Percentiles rank a stretch among this genome's conserved stretches.
phyloP scores from a whole-genome alignment of 208 protist species.

The Crithidia fasciculata region DNA sequence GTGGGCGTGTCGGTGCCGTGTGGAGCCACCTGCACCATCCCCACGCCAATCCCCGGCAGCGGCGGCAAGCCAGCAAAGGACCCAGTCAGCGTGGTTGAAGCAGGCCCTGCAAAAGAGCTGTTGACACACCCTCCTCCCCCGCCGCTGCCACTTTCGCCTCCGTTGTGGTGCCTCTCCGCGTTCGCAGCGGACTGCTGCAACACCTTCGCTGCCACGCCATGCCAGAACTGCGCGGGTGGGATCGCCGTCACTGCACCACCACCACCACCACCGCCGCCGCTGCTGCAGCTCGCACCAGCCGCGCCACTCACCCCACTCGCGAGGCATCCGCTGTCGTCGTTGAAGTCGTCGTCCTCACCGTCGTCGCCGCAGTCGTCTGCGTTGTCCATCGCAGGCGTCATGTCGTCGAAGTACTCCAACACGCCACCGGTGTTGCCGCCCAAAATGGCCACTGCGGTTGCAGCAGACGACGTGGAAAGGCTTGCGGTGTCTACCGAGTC shows the following conservation, averaged over 20 bases:
- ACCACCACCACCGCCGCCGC: background rate
- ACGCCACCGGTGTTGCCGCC: background rate
- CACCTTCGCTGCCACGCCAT: conserved; percentile 25
- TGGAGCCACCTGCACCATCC: background rate
- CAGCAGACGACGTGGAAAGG: conserved; percentile 15
- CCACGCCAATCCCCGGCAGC: background rate
- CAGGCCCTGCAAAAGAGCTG: conserved; percentile 14
- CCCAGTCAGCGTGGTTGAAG: conserved; percentile 10
- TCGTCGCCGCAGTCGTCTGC: background rate
- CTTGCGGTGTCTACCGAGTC: conserved; percentile 1
- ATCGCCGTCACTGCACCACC: background rate
- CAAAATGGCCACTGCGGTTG: conserved; percentile 10
- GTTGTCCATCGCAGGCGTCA: background rate
- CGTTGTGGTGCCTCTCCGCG: background rate
- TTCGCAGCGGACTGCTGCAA: conserved; percentile 18
- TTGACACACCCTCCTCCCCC: background rate
- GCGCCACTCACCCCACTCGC: too few species aligned
- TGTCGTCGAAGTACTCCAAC: conserved; percentile 3
- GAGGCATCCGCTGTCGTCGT: background rate
- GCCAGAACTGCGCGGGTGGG: conserved; percentile 29
- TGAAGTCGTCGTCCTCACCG: background rate
- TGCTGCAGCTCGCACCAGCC: too few species aligned
- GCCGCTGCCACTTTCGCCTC: background rate
- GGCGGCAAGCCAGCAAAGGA: conserved; percentile 4
- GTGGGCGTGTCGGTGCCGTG: background rate